These are phyloP conservation scores for Dothistroma pini DNA, from an alignment of 2,329 filamentous ascomycete genomes.

Conservation along the genomic window DNA sequence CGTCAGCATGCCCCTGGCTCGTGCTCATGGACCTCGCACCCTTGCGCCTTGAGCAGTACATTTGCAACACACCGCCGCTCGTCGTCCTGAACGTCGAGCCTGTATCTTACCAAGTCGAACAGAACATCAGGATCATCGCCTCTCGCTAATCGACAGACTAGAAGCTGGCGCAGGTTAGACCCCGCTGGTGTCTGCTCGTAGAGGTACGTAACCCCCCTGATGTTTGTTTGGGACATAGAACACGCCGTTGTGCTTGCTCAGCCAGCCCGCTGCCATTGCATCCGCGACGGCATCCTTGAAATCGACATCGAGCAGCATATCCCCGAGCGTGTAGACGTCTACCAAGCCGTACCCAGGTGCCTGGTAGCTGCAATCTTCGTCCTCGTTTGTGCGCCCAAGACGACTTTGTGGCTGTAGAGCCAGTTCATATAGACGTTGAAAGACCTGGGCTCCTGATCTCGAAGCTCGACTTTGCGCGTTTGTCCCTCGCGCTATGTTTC, in stretches of 20 bases:
- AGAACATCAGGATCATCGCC: background rate
- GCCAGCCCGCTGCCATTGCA: slow-evolving; percentile 23
- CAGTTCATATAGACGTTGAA: slow-evolving; percentile 24
- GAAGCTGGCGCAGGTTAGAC: background rate
- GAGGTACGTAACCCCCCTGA: background rate
- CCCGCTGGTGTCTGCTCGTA: background rate
- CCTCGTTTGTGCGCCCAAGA: background rate
- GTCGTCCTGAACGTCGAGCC: background rate
- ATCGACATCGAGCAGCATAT: slow-evolving; percentile 9
- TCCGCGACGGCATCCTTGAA: slow-evolving; percentile 16
- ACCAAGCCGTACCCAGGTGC: background rate
- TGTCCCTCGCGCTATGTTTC: slow-evolving; percentile 12
- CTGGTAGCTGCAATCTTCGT: slow-evolving; percentile 1
- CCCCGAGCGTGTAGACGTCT: slow-evolving; percentile 7
- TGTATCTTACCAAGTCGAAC: background rate
- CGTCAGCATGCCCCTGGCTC: background rate
- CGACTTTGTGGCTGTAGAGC: slow-evolving; percentile 15
- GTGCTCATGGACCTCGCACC: background rate
- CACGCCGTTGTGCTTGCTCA: background rate
- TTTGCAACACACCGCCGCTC: background rate
- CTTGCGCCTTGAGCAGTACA: background rate
- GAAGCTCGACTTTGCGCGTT: slow-evolving; percentile 12
- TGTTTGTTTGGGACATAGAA: background rate
- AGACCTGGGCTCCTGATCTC: slow-evolving; percentile 5
- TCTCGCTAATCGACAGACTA: background rate